Evolutionary conservation across 768 basidiomycete species (phyloP), one percentile per base, ranked within the genome.

Genomic region (Suillus cothurnatus): DNA sequence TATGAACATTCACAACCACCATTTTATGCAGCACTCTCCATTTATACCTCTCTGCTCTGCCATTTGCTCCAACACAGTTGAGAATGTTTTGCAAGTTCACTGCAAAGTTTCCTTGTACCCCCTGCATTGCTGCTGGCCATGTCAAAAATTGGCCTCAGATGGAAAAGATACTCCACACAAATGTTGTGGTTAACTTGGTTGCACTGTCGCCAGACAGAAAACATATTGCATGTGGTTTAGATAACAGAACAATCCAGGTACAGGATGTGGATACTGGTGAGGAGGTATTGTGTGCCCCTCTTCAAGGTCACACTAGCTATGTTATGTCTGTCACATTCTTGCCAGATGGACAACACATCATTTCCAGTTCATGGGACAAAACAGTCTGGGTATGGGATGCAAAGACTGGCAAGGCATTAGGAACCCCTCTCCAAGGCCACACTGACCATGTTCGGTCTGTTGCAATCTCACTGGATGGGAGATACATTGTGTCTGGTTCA

Each of bases 281-380:
- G 43, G 21, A 43, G 43, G 43, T 8, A 21, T 43, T 9, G 19
- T 3, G 43, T 9, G 43, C 21, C 43, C 21, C 19, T 21, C 43
- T 43, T 9, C 19, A 21, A 21, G 43, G 43, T 3, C 43, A 43
- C 43, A 43, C 43, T 21, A 0, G 0, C 8, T 0, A 0, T 21
- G 43, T 45, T 21, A 0, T 0, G 8, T 45, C 43, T 1, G 21
- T 45, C 0, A 21, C 43, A 45, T 4, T 45, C 4, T 45, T 9
- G 21, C 9, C 43, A 6, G 21, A n/a, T n/a, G 43, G 43, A n/a
- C 4, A 45, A n/a, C 21, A 0, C 21, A 45, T 45, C 6, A 21
- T 45, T 4, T 43, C 43, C 4, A 21, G 43, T 45, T 45, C 21
- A 45, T 1, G 1, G 0, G 43, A 45, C 9, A 1, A 11, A 1